A percentile compares a stretch with the other conserved stretches of the same genome.
phyloP scores from a whole-genome alignment of 2,329 filamentous ascomycete species.

The Thelonectria discophora region DNA sequence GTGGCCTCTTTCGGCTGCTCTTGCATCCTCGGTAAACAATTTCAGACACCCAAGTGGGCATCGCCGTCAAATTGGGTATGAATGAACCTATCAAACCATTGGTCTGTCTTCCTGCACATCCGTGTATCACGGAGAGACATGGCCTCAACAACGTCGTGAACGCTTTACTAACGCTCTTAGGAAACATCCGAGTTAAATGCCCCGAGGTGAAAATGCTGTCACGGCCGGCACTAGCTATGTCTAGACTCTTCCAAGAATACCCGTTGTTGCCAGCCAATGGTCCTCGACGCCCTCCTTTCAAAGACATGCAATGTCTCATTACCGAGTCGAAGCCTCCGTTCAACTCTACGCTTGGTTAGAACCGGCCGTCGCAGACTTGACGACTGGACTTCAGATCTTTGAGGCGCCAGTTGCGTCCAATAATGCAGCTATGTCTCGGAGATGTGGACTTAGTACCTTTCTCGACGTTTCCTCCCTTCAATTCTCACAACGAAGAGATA shows the following conservation, averaged over 20 bases:
- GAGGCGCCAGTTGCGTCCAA: too few relatives aligned
- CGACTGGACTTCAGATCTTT: too few relatives aligned
- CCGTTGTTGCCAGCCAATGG: background rate
- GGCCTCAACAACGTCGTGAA: too few relatives aligned
- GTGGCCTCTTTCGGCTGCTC: background rate
- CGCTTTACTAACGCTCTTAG: too few relatives aligned
- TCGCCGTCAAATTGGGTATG: background rate
- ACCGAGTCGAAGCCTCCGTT: background rate
- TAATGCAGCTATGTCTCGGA: too few relatives aligned
- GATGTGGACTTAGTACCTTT: too few relatives aligned
- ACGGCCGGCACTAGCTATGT: background rate
- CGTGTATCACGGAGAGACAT: too few relatives aligned
- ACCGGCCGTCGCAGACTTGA: background rate
- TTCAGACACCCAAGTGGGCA: background rate
- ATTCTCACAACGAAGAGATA: too few relatives aligned
- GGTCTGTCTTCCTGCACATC: background rate
- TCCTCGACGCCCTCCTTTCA: background rate
- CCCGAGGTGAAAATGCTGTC: background rate
- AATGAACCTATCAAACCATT: background rate
- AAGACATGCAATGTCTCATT: background rate
- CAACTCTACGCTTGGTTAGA: background rate
- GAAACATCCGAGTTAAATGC: too few relatives aligned
- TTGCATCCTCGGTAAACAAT: slow-evolving; percentile 1
- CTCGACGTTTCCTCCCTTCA: too few relatives aligned
- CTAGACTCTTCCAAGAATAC: background rate